Base-by-base conservation (phyloP, 2,329 filamentous ascomycete species). In the Colletotrichum somersetense region DNA sequence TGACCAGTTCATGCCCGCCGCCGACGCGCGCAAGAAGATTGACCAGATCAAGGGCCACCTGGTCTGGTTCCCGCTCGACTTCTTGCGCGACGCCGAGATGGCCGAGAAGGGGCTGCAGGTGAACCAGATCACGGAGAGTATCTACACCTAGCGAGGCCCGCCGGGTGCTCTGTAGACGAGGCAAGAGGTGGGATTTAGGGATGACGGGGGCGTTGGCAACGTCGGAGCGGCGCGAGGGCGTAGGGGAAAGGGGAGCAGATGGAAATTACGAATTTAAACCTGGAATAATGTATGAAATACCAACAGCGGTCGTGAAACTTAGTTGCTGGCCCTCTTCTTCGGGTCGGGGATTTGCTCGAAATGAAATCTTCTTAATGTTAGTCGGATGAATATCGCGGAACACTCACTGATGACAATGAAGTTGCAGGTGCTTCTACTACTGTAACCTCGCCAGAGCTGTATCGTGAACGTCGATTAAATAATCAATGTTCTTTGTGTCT, bases 51-150 rank as follows among this genome's bases (percentile, higher is more conserved):
- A 91, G 83, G 73, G 96, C 0, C 96, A 98, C 84, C 81, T 98
- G 52, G 96, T 98, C 8, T 97, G 94, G 93, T 96, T 97, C 91
- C 95, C 95, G n/a, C 81, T 98, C 77, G 89, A 95, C 57, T 98
- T 97, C 79, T 82, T 98, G 78, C 87, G 89, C 77, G 91, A 97
- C 74, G 94, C 91, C 0, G 88, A 93, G 77, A 97, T 98, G 95
- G 95, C 95, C 0, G 95, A 98, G 84, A 89, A 89, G 77, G 95
- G 96, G 0, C 78, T 98, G 81, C 91, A 95, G 82, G 90, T 98
- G 52, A 98, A 98, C 80, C 83, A 89, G 57, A 92, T 90, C 78
- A 98, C 96, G 0, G 94, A 98, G 85, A 94, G 93, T 87, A 89
- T 97, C 73, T 96, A 94, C 80, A 93, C 93, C 7, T 94, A 76